Evolutionary conservation across 2,329 filamentous ascomycete genomes (phyloP).

Genomic region (Neonectria punicea): DNA sequence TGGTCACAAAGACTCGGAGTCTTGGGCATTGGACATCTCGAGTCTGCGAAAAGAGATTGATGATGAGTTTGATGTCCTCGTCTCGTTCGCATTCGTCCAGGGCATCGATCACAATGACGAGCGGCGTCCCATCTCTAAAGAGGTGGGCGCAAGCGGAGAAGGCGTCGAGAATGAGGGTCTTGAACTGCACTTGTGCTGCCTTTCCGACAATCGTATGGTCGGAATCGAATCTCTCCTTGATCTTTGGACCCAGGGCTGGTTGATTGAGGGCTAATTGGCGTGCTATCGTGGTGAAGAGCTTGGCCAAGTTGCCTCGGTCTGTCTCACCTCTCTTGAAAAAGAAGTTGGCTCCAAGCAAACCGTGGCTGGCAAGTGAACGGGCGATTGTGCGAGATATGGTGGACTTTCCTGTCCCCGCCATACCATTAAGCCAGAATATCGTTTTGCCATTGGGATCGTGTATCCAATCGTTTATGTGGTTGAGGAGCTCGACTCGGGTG

Average conservation of each 20-base stretch:
- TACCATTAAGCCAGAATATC: conserved; percentile 52
- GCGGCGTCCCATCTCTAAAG: not conserved
- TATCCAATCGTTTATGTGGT: conserved; percentile 44
- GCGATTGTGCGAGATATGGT: conserved; percentile 56
- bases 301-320: conserved; percentile 49
- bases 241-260: conserved; percentile 40
- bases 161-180: conserved; percentile 52
- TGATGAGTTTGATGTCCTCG: conserved; percentile 44
- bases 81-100: conserved; percentile 29
- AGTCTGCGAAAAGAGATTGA: conserved; percentile 41
- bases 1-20: conserved; percentile 54
- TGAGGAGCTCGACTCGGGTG: conserved; percentile 46
- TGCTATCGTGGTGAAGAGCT: conserved; percentile 54
- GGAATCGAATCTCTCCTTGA: conserved; percentile 45
- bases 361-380: not conserved
- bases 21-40: conserved; percentile 25
- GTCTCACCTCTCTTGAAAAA: conserved; percentile 50
- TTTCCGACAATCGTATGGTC: conserved; percentile 46
- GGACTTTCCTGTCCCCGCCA: conserved; percentile 35
- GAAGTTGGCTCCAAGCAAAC: conserved; percentile 24
- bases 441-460: conserved; percentile 31
- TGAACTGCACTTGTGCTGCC: conserved; percentile 50
- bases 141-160: not conserved
- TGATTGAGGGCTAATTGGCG: conserved; percentile 45
- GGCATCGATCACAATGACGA: conserved; percentile 49